Percentiles rank a stretch among this genome's conserved stretches.
Evolutionary conservation across 768 basidiomycete species (phyloP).

Genomic region (Leccinum incarnatum): DNA sequence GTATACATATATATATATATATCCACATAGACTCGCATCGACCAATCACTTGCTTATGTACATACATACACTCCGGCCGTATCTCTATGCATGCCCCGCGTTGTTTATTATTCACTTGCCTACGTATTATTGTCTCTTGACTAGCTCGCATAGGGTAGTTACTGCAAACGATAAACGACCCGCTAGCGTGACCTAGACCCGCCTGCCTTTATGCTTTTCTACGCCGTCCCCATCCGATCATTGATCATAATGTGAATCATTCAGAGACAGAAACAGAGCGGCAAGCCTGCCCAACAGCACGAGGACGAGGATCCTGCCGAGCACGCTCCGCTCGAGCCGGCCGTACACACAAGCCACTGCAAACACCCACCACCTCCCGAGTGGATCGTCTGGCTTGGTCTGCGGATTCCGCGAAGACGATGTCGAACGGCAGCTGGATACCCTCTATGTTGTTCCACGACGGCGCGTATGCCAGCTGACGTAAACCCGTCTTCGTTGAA

Average conservation of each 20-base stretch:
- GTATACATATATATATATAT: not conserved
- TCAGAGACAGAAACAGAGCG: not conserved
- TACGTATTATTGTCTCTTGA: not conserved
- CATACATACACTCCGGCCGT: not conserved
- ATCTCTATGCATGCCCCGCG: not conserved
- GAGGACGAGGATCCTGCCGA: slow-evolving; percentile 28
- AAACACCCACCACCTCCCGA: slow-evolving; percentile 10
- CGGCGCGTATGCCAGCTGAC: slow-evolving; percentile 37
- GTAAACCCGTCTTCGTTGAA: slow-evolving; percentile 82
- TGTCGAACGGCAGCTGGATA: slow-evolving; percentile 42
- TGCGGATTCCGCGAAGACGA: slow-evolving; percentile 31
- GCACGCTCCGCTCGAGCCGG: slow-evolving; percentile 33
- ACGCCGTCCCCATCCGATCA: not conserved
- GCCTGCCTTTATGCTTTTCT: not conserved
- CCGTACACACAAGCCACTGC: slow-evolving; percentile 15
- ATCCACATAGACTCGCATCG: not conserved
- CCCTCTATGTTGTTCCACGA: slow-evolving; percentile 25
- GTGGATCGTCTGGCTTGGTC: slow-evolving; percentile 23
- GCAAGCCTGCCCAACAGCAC: slow-evolving; percentile 1
- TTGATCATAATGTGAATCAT: not conserved
- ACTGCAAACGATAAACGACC: not conserved
- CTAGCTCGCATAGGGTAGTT: not conserved
- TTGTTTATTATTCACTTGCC: not conserved
- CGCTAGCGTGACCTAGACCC: not conserved
- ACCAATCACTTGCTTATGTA: not conserved